Base-by-base conservation (phyloP, 164 flowering plant species). In the Piper longum region DNA sequence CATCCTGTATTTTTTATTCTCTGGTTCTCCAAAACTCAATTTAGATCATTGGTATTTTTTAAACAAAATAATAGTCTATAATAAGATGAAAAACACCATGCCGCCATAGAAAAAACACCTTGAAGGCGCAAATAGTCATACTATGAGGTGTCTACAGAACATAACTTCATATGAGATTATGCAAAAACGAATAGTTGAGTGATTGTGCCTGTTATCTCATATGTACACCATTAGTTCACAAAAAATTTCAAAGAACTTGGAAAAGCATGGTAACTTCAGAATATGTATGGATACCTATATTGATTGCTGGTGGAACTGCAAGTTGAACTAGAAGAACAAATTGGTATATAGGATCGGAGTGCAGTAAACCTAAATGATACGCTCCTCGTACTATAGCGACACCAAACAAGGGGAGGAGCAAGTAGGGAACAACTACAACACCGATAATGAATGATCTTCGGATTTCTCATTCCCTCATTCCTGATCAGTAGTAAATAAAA, bases 271-370 rank as follows among this genome's bases (percentile, higher is more conserved):
- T 39, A 4, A 9, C 36, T 41, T 18, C 16, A 7, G 39, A 41
- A 2, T 16, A 18, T 7, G 13, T 18, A 11, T 5, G 9, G 39
- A 59, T 16, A 13, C 96, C 85, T 62, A 88, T 83, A 70, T 76
- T 81, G 85, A 85, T 81, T 45, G 92, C 90, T 17, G 92, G 92
- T 19, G 96, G 96, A 54, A 88, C 63, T 43, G 88, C 81, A 81
- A 56, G 83, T 26, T 86, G 92, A 59, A 86, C 76, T 62, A 86
- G 65, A 45, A 88, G 86, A 68, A 82, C 73, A 68, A 86, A 88
- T 64, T 69, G 72, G 67, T 82, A 88, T 62, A 86, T 64, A 7
- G 85, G 83, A 76, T 85, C 80, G 40, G 73, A 56, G 3, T 67
- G 71, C 65, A 86, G 74, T 48, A 82, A 66, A 26, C 88, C 86